Evolutionary conservation across 1,284 basidiomycete genomes (phyloP), one percentile per base, ranked within the genome.

Genomic region (Grifola frondosa): DNA sequence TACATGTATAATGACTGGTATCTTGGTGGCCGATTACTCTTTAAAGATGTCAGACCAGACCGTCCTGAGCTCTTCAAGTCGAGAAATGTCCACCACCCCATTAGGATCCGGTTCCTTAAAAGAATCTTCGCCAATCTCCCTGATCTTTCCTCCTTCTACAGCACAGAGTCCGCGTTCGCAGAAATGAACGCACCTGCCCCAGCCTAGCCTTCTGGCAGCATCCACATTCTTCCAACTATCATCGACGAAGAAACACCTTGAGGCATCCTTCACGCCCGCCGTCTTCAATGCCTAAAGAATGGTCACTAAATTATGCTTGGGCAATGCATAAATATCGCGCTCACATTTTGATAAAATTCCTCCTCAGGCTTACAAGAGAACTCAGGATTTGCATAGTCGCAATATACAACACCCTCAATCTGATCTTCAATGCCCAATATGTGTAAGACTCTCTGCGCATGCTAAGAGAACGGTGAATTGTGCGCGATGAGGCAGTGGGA

Each of bases 291-390:
- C 88, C 84, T 88, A 50, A 23, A 25, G 37, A 42, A 30, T 13
- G 20, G 16, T 30, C 23, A 44, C 30, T 12, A 23, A 30, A 23
- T 26, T 30, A n/a, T n/a, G n/a, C n/a, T n/a, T n/a, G n/a, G n/a
- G n/a, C n/a, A n/a, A 15, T 3, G 19, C 11, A 12, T 21, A 29
- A 41, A 30, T 20, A 15, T 22, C 13, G 22, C 34, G 21, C 60
- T 37, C 48, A 87, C 88, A 61, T 77, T 68, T 30, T 69, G 59
- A 56, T 86, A 92, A 59, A 73, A 91, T 42, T 78, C 74, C 2
- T 77, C 62, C 53, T 94, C 88, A 8, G 91, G 91, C 59, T 95
- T 95, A 70, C 91, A 93, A 5, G 75, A 73, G 63, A 95, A 91
- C 48, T 85, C 63, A 12, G 76, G 71, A 28, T 78, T 57, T 7